phyloP scores from a whole-genome alignment of 768 basidiomycete species.

The Xerocomus brunneocitrinus region DNA sequence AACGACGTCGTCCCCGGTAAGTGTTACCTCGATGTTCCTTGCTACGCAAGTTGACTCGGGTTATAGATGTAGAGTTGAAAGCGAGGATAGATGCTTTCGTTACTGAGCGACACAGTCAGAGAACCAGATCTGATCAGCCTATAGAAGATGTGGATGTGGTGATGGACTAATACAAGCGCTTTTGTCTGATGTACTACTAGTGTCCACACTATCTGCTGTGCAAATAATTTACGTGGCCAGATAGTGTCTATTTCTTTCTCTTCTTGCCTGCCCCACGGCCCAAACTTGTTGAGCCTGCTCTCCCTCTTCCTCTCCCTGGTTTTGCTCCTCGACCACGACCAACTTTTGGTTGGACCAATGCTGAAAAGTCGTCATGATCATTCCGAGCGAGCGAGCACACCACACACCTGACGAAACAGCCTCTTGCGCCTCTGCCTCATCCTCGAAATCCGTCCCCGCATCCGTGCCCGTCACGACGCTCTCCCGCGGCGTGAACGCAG shows the following conservation, averaged over 20 bases:
- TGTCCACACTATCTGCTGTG: not conserved
- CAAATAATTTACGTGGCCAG: not conserved
- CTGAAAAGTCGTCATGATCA: slow-evolving; percentile 16
- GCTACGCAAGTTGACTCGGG: slow-evolving; percentile 6
- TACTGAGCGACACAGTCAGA: slow-evolving; percentile 48
- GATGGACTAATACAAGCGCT: slow-evolving; percentile 15
- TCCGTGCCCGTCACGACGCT: slow-evolving; percentile 72
- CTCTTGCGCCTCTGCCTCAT: slow-evolving; percentile 63
- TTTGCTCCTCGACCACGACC: slow-evolving; percentile 26
- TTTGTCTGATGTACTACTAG: slow-evolving; percentile 8
- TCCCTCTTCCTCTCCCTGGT: slow-evolving; percentile 21
- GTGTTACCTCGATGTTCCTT: slow-evolving; percentile 21
- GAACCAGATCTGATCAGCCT: slow-evolving; percentile 13
- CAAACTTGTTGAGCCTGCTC: slow-evolving; percentile 20
- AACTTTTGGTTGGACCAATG: slow-evolving; percentile 16
- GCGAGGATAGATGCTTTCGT: slow-evolving; percentile 70
- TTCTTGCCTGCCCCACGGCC: slow-evolving; percentile 29
- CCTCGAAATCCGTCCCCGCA: slow-evolving; percentile 65
- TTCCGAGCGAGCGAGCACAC: not conserved
- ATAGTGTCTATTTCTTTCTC: slow-evolving; percentile 27
- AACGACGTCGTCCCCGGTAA: slow-evolving; percentile 76
- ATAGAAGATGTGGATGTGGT: slow-evolving; percentile 29
- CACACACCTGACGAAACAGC: slow-evolving; percentile 50
- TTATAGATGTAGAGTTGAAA: slow-evolving; percentile 66
- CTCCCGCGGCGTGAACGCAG: slow-evolving; percentile 54